These are phyloP conservation scores for Pseudogymnoascus sp. DNA, from an alignment of 2,329 filamentous ascomycete genomes.

Conservation along the genomic window DNA sequence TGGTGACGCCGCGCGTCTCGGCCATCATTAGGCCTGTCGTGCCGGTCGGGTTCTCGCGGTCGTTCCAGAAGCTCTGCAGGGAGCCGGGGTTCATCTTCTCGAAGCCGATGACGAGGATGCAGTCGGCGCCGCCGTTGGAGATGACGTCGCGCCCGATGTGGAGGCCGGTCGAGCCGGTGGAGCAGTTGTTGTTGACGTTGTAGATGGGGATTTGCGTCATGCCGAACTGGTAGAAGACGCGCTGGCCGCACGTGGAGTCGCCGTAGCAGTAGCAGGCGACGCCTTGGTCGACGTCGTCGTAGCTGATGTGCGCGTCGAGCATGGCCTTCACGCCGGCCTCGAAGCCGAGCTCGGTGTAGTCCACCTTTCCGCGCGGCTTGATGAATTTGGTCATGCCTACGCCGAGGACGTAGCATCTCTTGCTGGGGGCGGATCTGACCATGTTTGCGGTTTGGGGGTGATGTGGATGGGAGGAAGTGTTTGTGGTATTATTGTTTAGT, in stretches of 20 bases:
- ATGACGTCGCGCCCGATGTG: constrained; percentile 77
- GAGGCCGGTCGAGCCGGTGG: constrained; percentile 85
- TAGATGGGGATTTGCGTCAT: constrained; percentile 95
- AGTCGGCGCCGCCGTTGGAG: constrained; percentile 72
- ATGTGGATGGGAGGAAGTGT: not conserved
- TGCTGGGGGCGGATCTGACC: not conserved
- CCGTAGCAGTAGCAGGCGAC: constrained; percentile 98
- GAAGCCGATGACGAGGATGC: constrained; percentile 85
- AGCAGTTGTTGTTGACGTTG: constrained; percentile 99
- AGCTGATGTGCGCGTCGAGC: constrained; percentile 79
- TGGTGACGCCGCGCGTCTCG: constrained; percentile 69
- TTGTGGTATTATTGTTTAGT: not conserved
- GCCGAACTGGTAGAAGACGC: constrained; percentile 98
- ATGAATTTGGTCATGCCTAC: constrained; percentile 99
- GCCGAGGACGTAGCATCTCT: constrained; percentile 72
- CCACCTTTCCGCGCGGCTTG: constrained; percentile 87
- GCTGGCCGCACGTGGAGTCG: constrained; percentile 88
- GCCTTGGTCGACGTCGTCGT: constrained; percentile 91
- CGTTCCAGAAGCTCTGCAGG: constrained; percentile 74
- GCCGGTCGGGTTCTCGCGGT: constrained; percentile 70
- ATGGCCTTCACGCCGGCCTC: constrained; percentile 86
- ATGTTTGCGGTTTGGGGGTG: not conserved
- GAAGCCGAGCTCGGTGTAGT: constrained; percentile 90
- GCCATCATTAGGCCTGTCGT: constrained; percentile 72
- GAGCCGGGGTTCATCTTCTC: constrained; percentile 98